Evolutionary conservation across 768 basidiomycete species (phyloP).

Genomic region (Mycena albidolilacea): DNA sequence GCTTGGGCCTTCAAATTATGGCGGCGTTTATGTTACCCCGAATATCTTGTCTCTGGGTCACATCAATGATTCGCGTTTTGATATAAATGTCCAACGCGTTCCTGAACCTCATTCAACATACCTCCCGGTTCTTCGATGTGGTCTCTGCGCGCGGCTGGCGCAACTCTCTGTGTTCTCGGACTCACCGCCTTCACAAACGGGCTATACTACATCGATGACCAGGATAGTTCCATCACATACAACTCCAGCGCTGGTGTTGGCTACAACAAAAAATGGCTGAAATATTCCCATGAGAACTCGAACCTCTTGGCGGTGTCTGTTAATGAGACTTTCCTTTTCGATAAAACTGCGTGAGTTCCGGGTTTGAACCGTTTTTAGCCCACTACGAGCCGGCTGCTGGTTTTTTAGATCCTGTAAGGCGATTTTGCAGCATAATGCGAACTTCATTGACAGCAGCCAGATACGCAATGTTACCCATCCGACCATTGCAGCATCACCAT

Average conservation of each 20-base stretch:
- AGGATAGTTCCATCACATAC: slow-evolving; percentile 35
- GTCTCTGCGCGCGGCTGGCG: background rate
- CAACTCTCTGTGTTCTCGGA: slow-evolving; percentile 7
- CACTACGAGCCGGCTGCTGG: too few species aligned
- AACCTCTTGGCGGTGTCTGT: slow-evolving; percentile 29
- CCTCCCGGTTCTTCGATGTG: background rate
- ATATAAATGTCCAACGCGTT: background rate
- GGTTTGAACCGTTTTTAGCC: background rate
- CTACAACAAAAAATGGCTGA: slow-evolving; percentile 33
- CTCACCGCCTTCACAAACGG: slow-evolving; percentile 1
- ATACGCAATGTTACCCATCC: slow-evolving; percentile 23
- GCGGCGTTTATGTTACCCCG: too few species aligned
- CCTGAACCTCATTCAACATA: background rate
- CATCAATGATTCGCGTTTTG: background rate
- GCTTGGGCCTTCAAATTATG: too few species aligned
- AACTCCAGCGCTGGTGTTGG: slow-evolving; percentile 37
- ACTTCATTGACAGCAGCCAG: background rate
- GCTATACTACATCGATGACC: slow-evolving; percentile 37
- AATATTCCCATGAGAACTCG: slow-evolving; percentile 29
- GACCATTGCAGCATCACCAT: slow-evolving; percentile 35
- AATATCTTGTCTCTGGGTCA: too few species aligned
- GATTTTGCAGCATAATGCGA: background rate
- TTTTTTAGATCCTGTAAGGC: slow-evolving; percentile 22
- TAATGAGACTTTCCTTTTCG: slow-evolving; percentile 21
- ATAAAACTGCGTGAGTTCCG: slow-evolving; percentile 30